phyloP scores from a whole-genome alignment of 306 rosid species.

The Malus asiatica region DNA sequence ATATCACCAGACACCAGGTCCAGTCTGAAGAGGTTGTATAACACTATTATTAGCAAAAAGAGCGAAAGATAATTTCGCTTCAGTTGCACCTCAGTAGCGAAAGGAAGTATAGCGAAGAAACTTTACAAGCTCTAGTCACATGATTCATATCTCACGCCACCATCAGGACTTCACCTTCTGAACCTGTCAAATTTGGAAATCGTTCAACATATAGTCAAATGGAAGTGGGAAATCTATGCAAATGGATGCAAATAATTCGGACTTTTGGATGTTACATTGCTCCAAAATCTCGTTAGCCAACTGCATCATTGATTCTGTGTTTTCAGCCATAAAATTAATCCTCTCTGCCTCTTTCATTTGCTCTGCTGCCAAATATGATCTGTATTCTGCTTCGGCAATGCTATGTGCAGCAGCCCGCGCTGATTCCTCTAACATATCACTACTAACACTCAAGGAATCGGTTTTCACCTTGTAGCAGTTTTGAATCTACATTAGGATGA shows the following conservation, averaged over 20 bases:
- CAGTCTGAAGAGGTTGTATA: background rate
- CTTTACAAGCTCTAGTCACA: constrained; percentile 25
- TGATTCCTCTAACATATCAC: constrained; percentile 20
- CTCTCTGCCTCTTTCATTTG: constrained; percentile 35
- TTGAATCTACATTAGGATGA: constrained; percentile 17
- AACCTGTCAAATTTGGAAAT: constrained; percentile 25
- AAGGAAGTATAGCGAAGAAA: constrained; percentile 3
- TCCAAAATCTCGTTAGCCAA: constrained; percentile 27
- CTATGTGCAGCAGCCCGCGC: constrained; percentile 25
- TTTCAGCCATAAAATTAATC: constrained; percentile 28
- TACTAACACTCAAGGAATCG: background rate
- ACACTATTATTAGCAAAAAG: background rate
- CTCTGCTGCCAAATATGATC: constrained; percentile 31
- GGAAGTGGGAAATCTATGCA: background rate
- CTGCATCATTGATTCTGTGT: constrained; percentile 20
- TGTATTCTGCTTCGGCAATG: constrained; percentile 41
- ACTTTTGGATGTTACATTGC: constrained; percentile 19
- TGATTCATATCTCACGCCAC: background rate
- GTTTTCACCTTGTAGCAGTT: constrained; percentile 30
- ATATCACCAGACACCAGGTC: background rate
- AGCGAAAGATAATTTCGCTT: background rate
- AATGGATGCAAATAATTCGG: background rate
- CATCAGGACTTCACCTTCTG: constrained; percentile 19
- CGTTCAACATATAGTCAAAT: background rate
- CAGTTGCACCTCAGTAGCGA: background rate